phyloP scores from a whole-genome alignment of 257 asterid species.

The Nicotiana knightiana region DNA sequence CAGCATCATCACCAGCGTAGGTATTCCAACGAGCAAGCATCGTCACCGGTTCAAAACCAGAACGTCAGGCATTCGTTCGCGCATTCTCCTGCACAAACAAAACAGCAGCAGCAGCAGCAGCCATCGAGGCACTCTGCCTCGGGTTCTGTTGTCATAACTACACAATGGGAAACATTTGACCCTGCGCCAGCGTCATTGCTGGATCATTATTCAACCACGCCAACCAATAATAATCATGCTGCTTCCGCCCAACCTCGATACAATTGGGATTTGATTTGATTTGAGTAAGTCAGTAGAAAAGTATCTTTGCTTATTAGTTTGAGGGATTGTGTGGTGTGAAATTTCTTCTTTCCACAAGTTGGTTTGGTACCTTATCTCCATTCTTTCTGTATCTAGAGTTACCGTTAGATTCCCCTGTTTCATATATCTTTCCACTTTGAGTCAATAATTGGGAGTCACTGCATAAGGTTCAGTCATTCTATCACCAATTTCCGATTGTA shows the following conservation, averaged over 20 bases:
- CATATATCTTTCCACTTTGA: constrained; percentile 22
- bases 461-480: background rate
- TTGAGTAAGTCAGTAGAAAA: background rate
- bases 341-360: background rate
- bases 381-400: constrained; percentile 68
- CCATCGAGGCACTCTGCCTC: constrained; percentile 47
- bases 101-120: constrained; percentile 26
- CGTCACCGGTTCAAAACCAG: constrained; percentile 23
- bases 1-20: constrained; percentile 10
- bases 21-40: constrained; percentile 12
- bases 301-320: constrained; percentile 1
- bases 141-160: constrained; percentile 67
- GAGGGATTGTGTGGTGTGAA: constrained; percentile 9
- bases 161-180: constrained; percentile 93
- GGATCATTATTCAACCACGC: constrained; percentile 14
- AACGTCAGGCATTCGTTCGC: constrained; percentile 30
- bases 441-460: constrained; percentile 38
- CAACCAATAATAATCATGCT: constrained; percentile 8
- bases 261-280: constrained; percentile 57
- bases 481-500: constrained; percentile 12
- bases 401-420: constrained; percentile 24
- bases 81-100: constrained; percentile 29
- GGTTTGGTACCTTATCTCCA: constrained; percentile 23
- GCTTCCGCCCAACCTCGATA: constrained; percentile 44
- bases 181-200: constrained; percentile 31